Percentiles rank a stretch among this genome's conserved stretches.
Conservation (phyloP, 2,329 filamentous ascomycete genomes). For the Calonectria honghensis region DNA sequence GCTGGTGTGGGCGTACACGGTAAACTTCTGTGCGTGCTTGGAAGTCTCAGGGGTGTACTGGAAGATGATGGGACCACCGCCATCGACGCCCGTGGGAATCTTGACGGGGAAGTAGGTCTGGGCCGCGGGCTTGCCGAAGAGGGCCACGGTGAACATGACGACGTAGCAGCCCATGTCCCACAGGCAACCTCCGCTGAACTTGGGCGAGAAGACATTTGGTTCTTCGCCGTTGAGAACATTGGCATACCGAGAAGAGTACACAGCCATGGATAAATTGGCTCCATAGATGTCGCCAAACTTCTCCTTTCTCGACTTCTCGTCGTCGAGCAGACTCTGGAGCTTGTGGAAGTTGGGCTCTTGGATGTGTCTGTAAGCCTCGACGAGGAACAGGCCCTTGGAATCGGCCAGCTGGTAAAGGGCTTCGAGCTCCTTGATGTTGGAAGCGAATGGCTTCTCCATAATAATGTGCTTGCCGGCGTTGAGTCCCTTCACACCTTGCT, state of each 20-base stretch:
- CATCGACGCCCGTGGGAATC: conserved; percentile 40
- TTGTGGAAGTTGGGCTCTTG: conserved; percentile 50
- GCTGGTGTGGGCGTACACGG: conserved; percentile 41
- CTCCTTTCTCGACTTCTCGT: conserved; percentile 38
- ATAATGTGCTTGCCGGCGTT: conserved; percentile 44
- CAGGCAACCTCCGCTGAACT: conserved; percentile 44
- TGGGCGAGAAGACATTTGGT: conserved; percentile 45
- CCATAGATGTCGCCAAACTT: conserved; percentile 44
- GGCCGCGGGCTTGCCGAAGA: conserved; percentile 42
- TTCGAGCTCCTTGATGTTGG: conserved; percentile 40
- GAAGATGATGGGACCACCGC: conserved; percentile 41
- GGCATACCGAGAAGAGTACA: conserved; percentile 37
- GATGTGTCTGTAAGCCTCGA: conserved; percentile 48
- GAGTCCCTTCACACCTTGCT: conserved; percentile 40
- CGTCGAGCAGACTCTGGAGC: conserved; percentile 41
- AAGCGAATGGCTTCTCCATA: conserved; percentile 49
- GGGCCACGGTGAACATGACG: conserved; percentile 45
- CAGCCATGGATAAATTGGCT: conserved; percentile 45
- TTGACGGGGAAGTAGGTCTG: conserved; percentile 41
- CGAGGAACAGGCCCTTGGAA: conserved; percentile 40
- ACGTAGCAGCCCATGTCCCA: conserved; percentile 50
- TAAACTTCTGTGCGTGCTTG: conserved; percentile 41
- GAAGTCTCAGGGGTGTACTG: conserved; percentile 41
- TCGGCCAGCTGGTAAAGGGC: conserved; percentile 44
- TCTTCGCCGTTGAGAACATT: conserved; percentile 37